Evolutionary conservation across 441 rosid species (phyloP).

Genomic region (Populus tomentosa): DNA sequence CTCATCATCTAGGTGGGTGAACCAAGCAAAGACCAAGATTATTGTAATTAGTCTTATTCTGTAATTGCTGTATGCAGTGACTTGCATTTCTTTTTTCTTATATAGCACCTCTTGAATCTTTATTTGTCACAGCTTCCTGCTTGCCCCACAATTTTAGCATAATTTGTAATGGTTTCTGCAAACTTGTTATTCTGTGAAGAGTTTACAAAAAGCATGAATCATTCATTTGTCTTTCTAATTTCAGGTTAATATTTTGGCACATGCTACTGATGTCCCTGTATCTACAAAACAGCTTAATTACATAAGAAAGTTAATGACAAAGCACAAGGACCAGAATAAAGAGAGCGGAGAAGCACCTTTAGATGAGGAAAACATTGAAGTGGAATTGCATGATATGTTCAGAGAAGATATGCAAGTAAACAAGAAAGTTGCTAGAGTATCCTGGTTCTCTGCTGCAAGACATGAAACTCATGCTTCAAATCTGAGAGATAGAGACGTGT

Average conservation of each 20-base stretch:
- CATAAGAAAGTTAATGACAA: conserved; percentile 67
- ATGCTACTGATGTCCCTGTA: conserved; percentile 68
- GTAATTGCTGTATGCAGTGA: not conserved
- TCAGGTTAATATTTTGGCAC: conserved; percentile 91
- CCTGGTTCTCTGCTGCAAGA: conserved; percentile 38
- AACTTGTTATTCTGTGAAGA: conserved; percentile 8
- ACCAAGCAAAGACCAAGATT: not conserved
- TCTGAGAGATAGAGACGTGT: conserved; percentile 18
- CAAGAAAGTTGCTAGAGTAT: conserved; percentile 38
- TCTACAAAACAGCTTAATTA: conserved; percentile 75
- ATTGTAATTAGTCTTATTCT: not conserved
- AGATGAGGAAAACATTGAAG: conserved; percentile 29
- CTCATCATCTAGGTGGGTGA: not conserved
- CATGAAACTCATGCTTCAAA: conserved; percentile 22
- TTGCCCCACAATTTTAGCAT: not conserved
- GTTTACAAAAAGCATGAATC: not conserved
- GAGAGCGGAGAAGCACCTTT: conserved; percentile 20
- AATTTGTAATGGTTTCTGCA: not conserved
- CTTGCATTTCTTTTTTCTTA: not conserved
- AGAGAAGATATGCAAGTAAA: conserved; percentile 32
- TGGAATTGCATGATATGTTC: conserved; percentile 25
- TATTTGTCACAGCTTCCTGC: not conserved
- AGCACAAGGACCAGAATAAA: conserved; percentile 42
- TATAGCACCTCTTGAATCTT: not conserved
- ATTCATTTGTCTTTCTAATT: conserved; percentile 23